phyloP scores from a whole-genome alignment of 2,329 filamentous ascomycete genomes.

The Nemania serpens region DNA sequence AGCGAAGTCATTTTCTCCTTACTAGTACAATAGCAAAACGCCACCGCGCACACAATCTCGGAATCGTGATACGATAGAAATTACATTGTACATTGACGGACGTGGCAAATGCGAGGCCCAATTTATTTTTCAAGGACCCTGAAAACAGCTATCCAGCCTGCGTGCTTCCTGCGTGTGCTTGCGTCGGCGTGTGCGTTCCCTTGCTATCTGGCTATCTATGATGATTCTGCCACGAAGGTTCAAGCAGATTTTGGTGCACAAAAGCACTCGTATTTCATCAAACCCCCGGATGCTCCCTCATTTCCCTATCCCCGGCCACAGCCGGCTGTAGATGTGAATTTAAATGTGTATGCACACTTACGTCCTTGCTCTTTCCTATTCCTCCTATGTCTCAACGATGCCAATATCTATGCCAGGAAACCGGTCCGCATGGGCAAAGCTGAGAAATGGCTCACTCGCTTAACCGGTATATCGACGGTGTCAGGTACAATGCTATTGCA shows the following conservation, averaged over 20 bases:
- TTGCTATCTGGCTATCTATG: no score
- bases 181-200: no score
- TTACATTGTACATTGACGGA: no score
- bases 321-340: conserved; percentile 20
- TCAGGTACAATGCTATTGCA: neutral
- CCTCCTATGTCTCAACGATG: neutral
- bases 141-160: no score
- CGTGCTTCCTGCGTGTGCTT: no score
- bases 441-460: neutral
- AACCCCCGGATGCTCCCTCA: conserved; percentile 19
- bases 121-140: no score
- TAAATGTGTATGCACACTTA: conserved; percentile 9
- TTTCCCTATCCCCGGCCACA: conserved; percentile 13
- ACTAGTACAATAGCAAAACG: no score
- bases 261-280: conserved; percentile 13
- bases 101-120: no score
- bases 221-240: no score
- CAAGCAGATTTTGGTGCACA: neutral
- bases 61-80: no score
- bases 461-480: neutral
- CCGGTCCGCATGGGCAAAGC: neutral
- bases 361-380: neutral
- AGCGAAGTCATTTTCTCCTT: no score
- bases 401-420: neutral
- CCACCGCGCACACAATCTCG: no score